phyloP scores from a whole-genome alignment of 148 eudicot genomes.

The Hydrangea macrophylla region DNA sequence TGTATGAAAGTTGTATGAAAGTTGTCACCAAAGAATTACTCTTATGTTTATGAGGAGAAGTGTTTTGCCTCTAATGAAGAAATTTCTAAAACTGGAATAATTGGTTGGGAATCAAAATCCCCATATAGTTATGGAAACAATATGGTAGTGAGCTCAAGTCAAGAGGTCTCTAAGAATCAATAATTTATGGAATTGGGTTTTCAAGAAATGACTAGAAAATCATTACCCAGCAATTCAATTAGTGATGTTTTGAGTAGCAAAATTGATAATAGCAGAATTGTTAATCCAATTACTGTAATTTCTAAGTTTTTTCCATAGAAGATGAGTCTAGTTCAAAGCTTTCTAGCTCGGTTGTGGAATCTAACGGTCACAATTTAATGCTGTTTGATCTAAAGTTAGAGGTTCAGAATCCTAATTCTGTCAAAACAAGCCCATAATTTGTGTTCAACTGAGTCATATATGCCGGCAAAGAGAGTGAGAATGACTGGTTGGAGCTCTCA shows the following conservation, averaged over 20 bases:
- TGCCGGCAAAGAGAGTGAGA: constrained; percentile 42
- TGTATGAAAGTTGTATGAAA: no score
- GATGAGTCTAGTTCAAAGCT: constrained; percentile 33
- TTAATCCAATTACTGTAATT: constrained; percentile 22
- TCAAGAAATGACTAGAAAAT: constrained; percentile 29
- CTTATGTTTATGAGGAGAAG: constrained; percentile 39
- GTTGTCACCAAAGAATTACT: no score
- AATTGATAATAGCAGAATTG: constrained; percentile 16
- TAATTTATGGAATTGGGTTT: constrained; percentile 37
- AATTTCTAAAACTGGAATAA: constrained; percentile 23
- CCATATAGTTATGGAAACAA: constrained; percentile 23
- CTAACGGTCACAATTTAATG: constrained; percentile 34
- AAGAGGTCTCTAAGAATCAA: constrained; percentile 29
- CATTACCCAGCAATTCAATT: constrained; percentile 20
- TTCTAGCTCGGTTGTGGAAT: constrained; percentile 40
- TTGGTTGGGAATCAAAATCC: constrained; percentile 23
- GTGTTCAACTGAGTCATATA: constrained; percentile 34
- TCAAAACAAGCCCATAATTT: constrained; percentile 20
- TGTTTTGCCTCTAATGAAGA: constrained; percentile 36
- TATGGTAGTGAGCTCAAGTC: constrained; percentile 24
- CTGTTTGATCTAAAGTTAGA: constrained; percentile 52
- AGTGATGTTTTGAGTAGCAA: constrained; percentile 14
- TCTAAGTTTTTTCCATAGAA: constrained; percentile 31
- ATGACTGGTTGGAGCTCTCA: constrained; percentile 32
- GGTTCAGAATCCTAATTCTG: constrained; percentile 18